Evolutionary conservation across 2,329 filamentous ascomycete genomes (phyloP).

Genomic region (Aureobasidium melanogenum): DNA sequence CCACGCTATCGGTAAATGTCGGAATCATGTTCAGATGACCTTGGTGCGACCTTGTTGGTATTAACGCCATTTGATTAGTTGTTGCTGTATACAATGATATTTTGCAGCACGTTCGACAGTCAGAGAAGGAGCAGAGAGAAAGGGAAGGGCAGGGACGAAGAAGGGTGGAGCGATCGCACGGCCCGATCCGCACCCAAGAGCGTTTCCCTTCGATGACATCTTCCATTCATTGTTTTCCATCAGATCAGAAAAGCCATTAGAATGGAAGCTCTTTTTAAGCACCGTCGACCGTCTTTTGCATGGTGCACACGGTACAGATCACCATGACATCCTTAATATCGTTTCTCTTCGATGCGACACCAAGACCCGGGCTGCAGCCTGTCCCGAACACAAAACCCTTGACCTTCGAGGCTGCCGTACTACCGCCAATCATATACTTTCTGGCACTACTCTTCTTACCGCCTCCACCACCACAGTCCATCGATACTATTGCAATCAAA

Average conservation of each 20-base stretch:
- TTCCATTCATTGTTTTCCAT: constrained; percentile 4
- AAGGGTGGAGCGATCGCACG: not conserved
- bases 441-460: constrained; percentile 34
- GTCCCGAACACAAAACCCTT: constrained; percentile 34
- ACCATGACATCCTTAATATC: not conserved
- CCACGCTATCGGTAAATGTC: not conserved
- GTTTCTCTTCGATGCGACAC: constrained; percentile 13
- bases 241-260: not conserved
- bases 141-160: not conserved
- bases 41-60: not conserved
- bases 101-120: not conserved
- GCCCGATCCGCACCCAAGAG: constrained; percentile 1
- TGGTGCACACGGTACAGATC: not conserved
- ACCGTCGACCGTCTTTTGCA: not conserved
- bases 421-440: constrained; percentile 35
- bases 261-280: constrained; percentile 4
- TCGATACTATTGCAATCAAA: constrained; percentile 24
- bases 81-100: not conserved
- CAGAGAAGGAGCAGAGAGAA: not conserved
- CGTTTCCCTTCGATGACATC: constrained; percentile 10
- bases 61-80: not conserved
- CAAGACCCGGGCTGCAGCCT: constrained; percentile 31
- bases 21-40: not conserved
- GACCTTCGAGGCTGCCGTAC: constrained; percentile 30
- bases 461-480: constrained; percentile 29